Evolutionary conservation across 2,329 filamentous ascomycete species (phyloP).

Genomic region (Trichophyton schoenleinii): DNA sequence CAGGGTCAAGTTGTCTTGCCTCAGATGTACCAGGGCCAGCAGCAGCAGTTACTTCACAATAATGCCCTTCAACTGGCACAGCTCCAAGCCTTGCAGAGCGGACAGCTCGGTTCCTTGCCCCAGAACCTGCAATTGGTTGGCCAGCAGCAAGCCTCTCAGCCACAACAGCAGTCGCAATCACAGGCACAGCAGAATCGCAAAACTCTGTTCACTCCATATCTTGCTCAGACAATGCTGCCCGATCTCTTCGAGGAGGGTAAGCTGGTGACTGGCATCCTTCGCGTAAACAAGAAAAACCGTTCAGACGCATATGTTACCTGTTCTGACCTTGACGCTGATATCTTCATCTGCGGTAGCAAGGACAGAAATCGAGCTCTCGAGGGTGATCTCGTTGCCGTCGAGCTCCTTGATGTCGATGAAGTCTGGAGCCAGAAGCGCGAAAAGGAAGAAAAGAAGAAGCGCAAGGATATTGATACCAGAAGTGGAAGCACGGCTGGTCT

Average conservation of each 20-base stretch:
- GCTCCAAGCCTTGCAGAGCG: conserved; percentile 52
- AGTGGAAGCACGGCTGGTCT: conserved; percentile 61
- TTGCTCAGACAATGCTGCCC: conserved; percentile 86
- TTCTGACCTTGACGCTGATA: conserved; percentile 88
- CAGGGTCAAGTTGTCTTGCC: conserved; percentile 74
- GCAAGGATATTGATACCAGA: conserved; percentile 93
- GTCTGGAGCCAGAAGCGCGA: conserved; percentile 98
- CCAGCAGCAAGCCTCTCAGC: conserved; percentile 50
- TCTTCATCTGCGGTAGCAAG: conserved; percentile 99
- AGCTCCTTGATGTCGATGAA: conserved; percentile 93
- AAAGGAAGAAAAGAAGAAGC: conserved; percentile 99
- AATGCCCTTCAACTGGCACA: conserved; percentile 74
- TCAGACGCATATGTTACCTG: conserved; percentile 97
- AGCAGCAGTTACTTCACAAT: conserved; percentile 50
- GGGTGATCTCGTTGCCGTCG: conserved; percentile 87
- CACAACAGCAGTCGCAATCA: conserved; percentile 51
- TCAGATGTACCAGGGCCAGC: conserved; percentile 65
- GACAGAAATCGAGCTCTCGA: conserved; percentile 94
- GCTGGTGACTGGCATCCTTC: conserved; percentile 88
- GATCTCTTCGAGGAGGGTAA: conserved; percentile 83
- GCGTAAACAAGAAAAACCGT: conserved; percentile 99
- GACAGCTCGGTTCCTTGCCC: conserved; percentile 54
- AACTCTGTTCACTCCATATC: conserved; percentile 94
- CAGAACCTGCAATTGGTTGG: conserved; percentile 51
- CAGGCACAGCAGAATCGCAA: conserved; percentile 80